Conservation (phyloP, 257 asterid species). For the Ilex aquifolium region DNA sequence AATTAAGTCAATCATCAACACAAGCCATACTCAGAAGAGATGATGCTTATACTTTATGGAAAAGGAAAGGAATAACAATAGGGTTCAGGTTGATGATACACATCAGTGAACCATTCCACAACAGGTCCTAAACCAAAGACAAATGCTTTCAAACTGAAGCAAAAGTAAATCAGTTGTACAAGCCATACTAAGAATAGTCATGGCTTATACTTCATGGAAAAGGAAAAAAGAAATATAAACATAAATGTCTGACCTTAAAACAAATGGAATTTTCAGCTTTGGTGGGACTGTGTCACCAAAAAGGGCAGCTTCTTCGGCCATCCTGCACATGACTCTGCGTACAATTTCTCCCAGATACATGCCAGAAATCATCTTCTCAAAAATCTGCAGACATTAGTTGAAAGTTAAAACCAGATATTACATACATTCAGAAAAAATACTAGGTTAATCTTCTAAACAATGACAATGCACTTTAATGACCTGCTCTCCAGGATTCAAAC, state of each 20-base stretch:
- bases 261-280: constrained; percentile 64
- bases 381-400: constrained; percentile 49
- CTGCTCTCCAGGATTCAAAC: constrained; percentile 95
- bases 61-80: too few species aligned
- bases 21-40: too few species aligned
- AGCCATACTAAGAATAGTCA: too few species aligned
- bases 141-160: not conserved
- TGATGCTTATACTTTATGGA: too few species aligned
- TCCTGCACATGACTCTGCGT: constrained; percentile 67
- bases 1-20: not conserved
- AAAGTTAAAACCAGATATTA: constrained; percentile 1
- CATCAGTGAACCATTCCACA: not conserved
- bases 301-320: constrained; percentile 78
- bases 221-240: not conserved
- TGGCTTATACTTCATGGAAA: too few species aligned
- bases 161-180: not conserved
- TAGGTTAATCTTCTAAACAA: not conserved
- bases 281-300: constrained; percentile 72
- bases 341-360: constrained; percentile 96
- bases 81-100: too few species aligned
- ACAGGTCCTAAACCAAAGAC: too few species aligned
- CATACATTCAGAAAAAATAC: not conserved
- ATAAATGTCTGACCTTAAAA: constrained; percentile 45
- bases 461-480: constrained; percentile 17
- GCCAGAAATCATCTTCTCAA: constrained; percentile 84